Base-by-base conservation (phyloP, 208 protist genomes). In the Leishmania lainsoni region DNA sequence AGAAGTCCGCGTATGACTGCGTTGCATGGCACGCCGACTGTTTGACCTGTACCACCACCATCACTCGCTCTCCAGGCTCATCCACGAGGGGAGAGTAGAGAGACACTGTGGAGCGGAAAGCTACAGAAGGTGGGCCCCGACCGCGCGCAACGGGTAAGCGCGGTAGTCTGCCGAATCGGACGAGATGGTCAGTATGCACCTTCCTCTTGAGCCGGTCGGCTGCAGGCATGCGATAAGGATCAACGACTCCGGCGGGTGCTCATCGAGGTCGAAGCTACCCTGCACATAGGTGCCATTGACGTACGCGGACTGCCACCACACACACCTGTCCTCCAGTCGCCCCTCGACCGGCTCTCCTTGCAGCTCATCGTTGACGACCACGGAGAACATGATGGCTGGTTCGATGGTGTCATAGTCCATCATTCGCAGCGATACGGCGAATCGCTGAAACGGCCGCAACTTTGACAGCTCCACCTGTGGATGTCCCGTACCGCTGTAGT, bases 381-480 rank as follows among this genome's bases (percentile, higher is more conserved):
- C 86, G 70, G 87, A 90, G 52, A 98, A 88, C 58, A 94, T 88
- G 70, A 98, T 93, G 22, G 92, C 81, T 3, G 93, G 90, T 56
- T 85, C 71, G 78, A 81, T 83, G 76, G 83, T 86, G 70, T 87
- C 90, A 83, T 88, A 91, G 10, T 94, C 89, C 0, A 76, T 52
- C 77, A 97, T 76, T 1, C 80, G 81, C 88, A 98, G 89, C 49
- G 86, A 82, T 20, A 97, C 83, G 51, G 94, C 89, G 73, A 97
- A 90, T 8, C 86, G 85, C 54, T 91, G 85, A 52, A 86, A 54
- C 0, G 88, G 68, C 42, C 76, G 82, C 49, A 88, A 75, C 35
- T 87, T 83, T 32, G 86, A 89, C 65, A 98, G 81, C 84, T 98
- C 95, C 58, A 98, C 83, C 83, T 98, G 95, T 35, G 95, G 95